Base-by-base conservation (phyloP, 129 eudicot genomes). In the Heracleum sosnowskyi region DNA sequence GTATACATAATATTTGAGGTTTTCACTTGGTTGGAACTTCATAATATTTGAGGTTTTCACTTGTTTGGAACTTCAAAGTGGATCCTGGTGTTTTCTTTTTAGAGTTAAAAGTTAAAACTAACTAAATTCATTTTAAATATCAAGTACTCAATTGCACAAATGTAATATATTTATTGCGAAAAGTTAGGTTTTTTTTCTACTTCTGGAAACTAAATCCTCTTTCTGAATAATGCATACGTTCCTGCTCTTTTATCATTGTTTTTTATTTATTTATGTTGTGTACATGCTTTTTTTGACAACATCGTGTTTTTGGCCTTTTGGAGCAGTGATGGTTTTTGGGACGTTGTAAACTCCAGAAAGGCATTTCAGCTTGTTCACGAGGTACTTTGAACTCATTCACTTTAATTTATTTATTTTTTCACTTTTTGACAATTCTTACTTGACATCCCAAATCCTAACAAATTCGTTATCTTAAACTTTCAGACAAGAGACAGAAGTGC, bases 281-380 rank as follows among this genome's bases (percentile, higher is more conserved):
- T 66, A 17, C 33, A 12, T 10, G 20, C 72, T 66, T 66, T 29
- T 31, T 5, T 66, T 66, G 40, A 66, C 24, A 1, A 24, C 22
- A 6, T 31, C 0, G 40, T 66, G 46, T 40, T 74, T n/a, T n/a
- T 66, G 75, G 31, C 7, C 12, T 74, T 69, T 37, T 4, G 57
- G 22, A 55, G 84, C 89, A 96, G 99, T 81, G 99, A 96, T 70
- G 99, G 99, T 78, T 92, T 96, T 69, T 96, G 99, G 99, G 99
- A 96, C 64, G 99, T 96, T 36, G 83, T 96, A 37, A 96, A 84
- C 76, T 55, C 74, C 35, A 96, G 87, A 88, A 96, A 96, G 86
- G 97, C 97, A 44, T 74, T 86, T 73, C 99, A 96, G 79, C 94
- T 96, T 71, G 93, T 87, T 31, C 89, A 89, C 47, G 95, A 96